Evolutionary conservation across 2,329 filamentous ascomycete species (phyloP).

Genomic region (Colletotrichum lentis): DNA sequence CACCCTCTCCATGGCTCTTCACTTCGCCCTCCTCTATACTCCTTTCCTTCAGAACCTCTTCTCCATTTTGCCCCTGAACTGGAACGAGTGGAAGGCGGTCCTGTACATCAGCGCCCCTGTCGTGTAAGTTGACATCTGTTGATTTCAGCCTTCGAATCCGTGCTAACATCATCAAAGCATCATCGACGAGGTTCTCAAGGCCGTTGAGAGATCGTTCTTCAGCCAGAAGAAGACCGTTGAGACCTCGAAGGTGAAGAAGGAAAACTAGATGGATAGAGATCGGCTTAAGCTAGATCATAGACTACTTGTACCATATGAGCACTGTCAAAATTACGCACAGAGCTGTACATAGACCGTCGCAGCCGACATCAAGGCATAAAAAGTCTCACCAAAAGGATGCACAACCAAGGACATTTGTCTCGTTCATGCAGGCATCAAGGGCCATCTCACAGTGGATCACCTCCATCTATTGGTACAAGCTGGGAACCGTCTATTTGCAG

Average conservation of each 20-base stretch:
- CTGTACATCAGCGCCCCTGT: conserved; percentile 88
- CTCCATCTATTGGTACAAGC: conserved; percentile 50
- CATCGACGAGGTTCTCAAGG: conserved; percentile 86
- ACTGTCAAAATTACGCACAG: conserved; percentile 36
- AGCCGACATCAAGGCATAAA: conserved; percentile 21
- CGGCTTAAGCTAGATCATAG: conserved; percentile 44
- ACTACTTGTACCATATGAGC: conserved; percentile 43
- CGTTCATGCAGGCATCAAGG: conserved; percentile 31
- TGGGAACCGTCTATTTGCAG: conserved; percentile 39
- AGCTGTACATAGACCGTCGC: conserved; percentile 30
- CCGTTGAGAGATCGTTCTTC: conserved; percentile 74
- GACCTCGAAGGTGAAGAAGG: conserved; percentile 61
- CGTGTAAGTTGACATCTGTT: conserved; percentile 70
- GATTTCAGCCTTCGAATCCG: background rate
- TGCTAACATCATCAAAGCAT: conserved; percentile 57
- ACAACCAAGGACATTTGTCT: conserved; percentile 34
- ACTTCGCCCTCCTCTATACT: conserved; percentile 92
- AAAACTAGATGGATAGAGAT: conserved; percentile 52
- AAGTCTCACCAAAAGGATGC: background rate
- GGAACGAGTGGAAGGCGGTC: conserved; percentile 92
- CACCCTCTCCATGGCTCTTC: conserved; percentile 87
- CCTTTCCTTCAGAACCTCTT: conserved; percentile 90
- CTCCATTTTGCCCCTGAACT: conserved; percentile 86
- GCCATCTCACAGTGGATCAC: conserved; percentile 35
- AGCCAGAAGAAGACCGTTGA: conserved; percentile 57